Evolutionary conservation across 257 asterid genomes (phyloP).

Genomic region (Handroanthus guayacan): DNA sequence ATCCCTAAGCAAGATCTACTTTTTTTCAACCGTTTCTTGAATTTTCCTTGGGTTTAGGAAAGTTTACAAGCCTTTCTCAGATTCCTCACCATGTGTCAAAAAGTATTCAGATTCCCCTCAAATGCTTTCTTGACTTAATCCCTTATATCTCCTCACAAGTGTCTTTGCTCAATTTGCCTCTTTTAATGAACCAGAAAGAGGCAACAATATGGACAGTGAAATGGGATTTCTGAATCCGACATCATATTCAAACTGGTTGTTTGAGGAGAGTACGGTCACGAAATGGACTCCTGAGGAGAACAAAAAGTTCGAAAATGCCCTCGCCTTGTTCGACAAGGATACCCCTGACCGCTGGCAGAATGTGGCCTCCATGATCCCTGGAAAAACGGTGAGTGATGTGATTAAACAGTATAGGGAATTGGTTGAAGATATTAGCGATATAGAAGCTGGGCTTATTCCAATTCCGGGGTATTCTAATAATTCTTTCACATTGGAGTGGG

Average conservation of each 20-base stretch:
- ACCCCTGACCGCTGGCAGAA: constrained; percentile 91
- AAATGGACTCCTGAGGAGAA: constrained; percentile 87
- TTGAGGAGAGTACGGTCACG: constrained; percentile 50
- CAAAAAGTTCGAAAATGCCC: constrained; percentile 77
- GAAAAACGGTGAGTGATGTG: constrained; percentile 72
- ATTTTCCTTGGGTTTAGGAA: constrained; percentile 59
- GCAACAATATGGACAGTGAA: constrained; percentile 57
- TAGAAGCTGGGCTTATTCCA: constrained; percentile 82
- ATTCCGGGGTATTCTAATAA: constrained; percentile 59
- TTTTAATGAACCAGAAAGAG: constrained; percentile 24
- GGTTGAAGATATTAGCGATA: constrained; percentile 71
- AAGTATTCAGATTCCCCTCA: constrained; percentile 58
- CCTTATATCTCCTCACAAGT: neutral
- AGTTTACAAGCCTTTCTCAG: constrained; percentile 59
- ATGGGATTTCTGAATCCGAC: constrained; percentile 56
- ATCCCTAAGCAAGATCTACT: constrained; percentile 51
- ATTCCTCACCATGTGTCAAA: constrained; percentile 67
- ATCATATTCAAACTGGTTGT: constrained; percentile 61
- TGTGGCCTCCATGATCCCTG: constrained; percentile 85
- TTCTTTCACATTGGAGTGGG: constrained; percentile 72
- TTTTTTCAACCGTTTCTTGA: constrained; percentile 31
- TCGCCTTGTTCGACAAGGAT: constrained; percentile 75
- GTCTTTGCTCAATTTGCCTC: constrained; percentile 4
- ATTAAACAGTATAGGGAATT: constrained; percentile 70
- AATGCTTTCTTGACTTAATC: constrained; percentile 43